A percentile compares a stretch with the other conserved stretches of the same genome.
Evolutionary conservation across 164 flowering plant genomes (phyloP).

Genomic region (Magnolia sinica): DNA sequence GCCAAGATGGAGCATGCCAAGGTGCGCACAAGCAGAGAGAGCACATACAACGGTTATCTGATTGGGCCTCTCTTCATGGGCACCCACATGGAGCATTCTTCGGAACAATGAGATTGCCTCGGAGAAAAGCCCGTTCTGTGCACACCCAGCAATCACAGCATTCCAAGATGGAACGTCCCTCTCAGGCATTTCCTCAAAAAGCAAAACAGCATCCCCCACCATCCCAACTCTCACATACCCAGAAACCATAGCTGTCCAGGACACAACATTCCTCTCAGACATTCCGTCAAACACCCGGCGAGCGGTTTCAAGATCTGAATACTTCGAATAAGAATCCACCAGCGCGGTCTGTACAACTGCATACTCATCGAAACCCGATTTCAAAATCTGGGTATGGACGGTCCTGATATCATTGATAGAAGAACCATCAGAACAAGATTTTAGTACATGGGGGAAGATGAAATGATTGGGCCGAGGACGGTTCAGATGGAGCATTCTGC

Average conservation of each 20-base stretch:
- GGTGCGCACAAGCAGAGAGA: constrained; percentile 57
- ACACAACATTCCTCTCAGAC: constrained; percentile 36
- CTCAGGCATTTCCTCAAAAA: too few species aligned
- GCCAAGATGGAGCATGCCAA: constrained; percentile 62
- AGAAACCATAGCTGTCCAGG: constrained; percentile 65
- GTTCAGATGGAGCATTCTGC: constrained; percentile 34
- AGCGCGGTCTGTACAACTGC: constrained; percentile 35
- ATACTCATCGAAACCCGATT: constrained; percentile 44
- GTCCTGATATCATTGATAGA: constrained; percentile 22
- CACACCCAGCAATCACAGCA: constrained; percentile 56
- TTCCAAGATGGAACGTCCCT: constrained; percentile 68
- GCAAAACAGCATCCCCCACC: constrained; percentile 37
- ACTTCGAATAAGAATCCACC: not conserved
- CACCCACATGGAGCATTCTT: constrained; percentile 31
- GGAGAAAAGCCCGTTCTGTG: constrained; percentile 52
- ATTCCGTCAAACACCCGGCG: constrained; percentile 8
- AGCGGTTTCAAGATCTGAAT: not conserved
- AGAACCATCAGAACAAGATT: constrained; percentile 30
- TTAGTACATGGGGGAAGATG: constrained; percentile 44
- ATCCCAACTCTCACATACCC: constrained; percentile 46
- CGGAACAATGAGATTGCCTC: constrained; percentile 47
- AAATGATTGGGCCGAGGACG: constrained; percentile 48
- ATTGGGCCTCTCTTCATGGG: constrained; percentile 34
- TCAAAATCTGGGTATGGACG: constrained; percentile 47
- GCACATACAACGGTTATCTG: constrained; percentile 40